These are phyloP conservation scores for Scortechinia acanthostroma DNA, from an alignment of 2,329 filamentous ascomycete genomes.

Conservation along the genomic window DNA sequence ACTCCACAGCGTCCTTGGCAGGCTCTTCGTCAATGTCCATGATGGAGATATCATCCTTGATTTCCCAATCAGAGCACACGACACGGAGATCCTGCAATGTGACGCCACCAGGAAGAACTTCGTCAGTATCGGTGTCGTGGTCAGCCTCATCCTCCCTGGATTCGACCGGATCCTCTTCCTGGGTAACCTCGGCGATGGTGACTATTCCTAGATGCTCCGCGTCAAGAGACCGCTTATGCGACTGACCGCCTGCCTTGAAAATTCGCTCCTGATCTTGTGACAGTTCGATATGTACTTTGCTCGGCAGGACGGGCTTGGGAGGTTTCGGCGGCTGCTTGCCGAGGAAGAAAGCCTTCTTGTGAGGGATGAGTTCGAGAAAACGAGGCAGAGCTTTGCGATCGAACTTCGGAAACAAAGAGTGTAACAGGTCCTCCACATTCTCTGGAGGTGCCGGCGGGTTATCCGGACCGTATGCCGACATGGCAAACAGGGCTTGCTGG, in stretches of 20 bases:
- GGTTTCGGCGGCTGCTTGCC: slow-evolving; percentile 43
- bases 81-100: slow-evolving; percentile 3
- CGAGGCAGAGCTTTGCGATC: slow-evolving; percentile 47
- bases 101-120: slow-evolving; percentile 7
- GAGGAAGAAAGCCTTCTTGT: slow-evolving; percentile 48
- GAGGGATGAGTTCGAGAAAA: slow-evolving; percentile 56
- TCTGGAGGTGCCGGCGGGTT: slow-evolving; percentile 7
- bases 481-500: not conserved
- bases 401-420: slow-evolving; percentile 54
- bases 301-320: slow-evolving; percentile 52
- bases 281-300: slow-evolving; percentile 56
- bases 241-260: slow-evolving; percentile 40
- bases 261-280: slow-evolving; percentile 52
- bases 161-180: slow-evolving; percentile 1
- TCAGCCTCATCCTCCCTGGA: slow-evolving; percentile 13
- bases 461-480: not conserved
- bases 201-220: not conserved
- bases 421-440: slow-evolving; percentile 39
- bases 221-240: not conserved
- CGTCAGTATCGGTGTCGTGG: slow-evolving; percentile 23
- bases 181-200: slow-evolving; percentile 10
- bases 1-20: slow-evolving; percentile 8
- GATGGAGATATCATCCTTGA: not conserved
- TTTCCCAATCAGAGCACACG: not conserved
- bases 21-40: not conserved